Base-by-base conservation (phyloP, 2,329 filamentous ascomycete species). In the Sporothrix euskadiensis region DNA sequence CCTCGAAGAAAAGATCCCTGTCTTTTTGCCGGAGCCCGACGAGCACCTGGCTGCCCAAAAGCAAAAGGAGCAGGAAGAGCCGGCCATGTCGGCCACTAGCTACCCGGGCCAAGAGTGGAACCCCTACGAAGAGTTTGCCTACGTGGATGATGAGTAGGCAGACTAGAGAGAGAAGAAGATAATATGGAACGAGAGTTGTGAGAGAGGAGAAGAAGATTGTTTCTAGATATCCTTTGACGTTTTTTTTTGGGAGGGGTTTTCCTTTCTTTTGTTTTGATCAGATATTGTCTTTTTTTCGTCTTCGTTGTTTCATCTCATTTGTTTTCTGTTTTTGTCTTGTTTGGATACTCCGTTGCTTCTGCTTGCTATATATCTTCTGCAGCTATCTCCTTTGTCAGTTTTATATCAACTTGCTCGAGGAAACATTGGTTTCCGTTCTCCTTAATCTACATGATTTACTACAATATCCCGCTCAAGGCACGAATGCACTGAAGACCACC, bases 61-160 rank as follows among this genome's bases (percentile, higher is more conserved):
- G 39, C 81, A 81, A 70, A 78, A 77, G 66, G 80, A 82, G 56
- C 82, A 84, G 44, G 83, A 85, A n/a, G 79, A 82, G 78, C 85
- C 87, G 14, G 82, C 85, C 74, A 92, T 92, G 90, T 86, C 84
- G 66, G 90, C 89, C 7, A 90, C 89, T 14, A 89, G 87, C 78
- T 92, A 92, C 80, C 90, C 90, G 0, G 90, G 90, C 0, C 89
- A 91, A 81, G 90, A 92, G 79, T 92, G 90, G 90, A 88, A 88
- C 77, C 89, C 89, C 1, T 88, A 87, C 71, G 80, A 75, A 3
- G 80, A 78, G 54, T 78, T 78, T 61, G 78, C 77, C 22, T 78
- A 78, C 9, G 80, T 80, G 41, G 80, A 80, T 8, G 76, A 77
- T n/a, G 75, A 72, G 56, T 73, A 63, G 47, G 63, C 1, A 30